Conservation (phyloP, 2,329 filamentous ascomycete genomes). For the Pseudohalonectria lignicola region DNA sequence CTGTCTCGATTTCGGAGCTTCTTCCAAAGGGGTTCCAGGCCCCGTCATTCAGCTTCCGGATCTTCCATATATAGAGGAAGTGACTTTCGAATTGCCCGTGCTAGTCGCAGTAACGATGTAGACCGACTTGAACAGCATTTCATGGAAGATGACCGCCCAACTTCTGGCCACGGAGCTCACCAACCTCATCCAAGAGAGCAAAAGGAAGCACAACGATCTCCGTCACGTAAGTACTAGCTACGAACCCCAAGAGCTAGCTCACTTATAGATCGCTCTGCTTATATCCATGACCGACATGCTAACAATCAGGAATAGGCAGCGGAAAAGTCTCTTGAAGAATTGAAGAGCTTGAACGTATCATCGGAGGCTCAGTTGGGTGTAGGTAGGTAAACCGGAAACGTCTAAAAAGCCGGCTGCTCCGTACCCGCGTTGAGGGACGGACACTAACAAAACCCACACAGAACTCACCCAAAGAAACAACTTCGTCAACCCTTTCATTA, state of each 20-base stretch:
- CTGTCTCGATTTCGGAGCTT: too few relatives aligned
- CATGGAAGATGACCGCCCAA: slow-evolving; percentile 84
- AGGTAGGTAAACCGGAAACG: slow-evolving; percentile 47
- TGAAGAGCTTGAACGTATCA: slow-evolving; percentile 63
- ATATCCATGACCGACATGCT: not conserved
- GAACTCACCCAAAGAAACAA: slow-evolving; percentile 72
- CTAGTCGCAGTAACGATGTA: too few relatives aligned
- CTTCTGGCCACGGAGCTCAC: slow-evolving; percentile 79
- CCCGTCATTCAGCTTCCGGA: too few relatives aligned
- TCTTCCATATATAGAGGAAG: too few relatives aligned
- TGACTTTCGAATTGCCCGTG: too few relatives aligned
- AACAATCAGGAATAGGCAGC: slow-evolving; percentile 71
- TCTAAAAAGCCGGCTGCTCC: too few relatives aligned
- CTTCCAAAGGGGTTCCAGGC: too few relatives aligned
- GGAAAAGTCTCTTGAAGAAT: slow-evolving; percentile 84
- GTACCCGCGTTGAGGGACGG: slow-evolving; percentile 18
- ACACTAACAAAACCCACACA: slow-evolving; percentile 23
- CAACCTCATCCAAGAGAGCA: slow-evolving; percentile 90
- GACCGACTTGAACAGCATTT: too few relatives aligned
- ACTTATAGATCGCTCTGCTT: not conserved
- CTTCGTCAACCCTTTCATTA: slow-evolving; percentile 88
- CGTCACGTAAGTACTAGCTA: slow-evolving; percentile 62
- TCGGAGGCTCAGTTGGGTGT: slow-evolving; percentile 68
- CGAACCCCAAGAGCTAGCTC: too few relatives aligned
- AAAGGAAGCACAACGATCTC: slow-evolving; percentile 84